Evolutionary conservation across 305 asterid genomes (phyloP), one percentile per base, ranked within the genome.

Genomic region (Rubia balearica): DNA sequence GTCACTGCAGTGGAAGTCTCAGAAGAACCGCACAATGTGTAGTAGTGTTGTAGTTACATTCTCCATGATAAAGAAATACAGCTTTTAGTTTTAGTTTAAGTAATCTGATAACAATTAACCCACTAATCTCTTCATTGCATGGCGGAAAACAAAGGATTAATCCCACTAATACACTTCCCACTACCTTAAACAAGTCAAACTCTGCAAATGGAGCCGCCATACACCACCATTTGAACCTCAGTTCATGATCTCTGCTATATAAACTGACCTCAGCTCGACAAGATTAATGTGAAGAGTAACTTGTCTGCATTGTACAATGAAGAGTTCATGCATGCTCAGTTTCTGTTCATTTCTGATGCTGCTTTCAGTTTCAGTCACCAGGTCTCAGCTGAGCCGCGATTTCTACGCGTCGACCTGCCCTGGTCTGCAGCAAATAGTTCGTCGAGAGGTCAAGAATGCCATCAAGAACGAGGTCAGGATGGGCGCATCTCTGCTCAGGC

Each of bases 401-500:
- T 91, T 78, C 65, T 91, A 89, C 76, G 43, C 89, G 11, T 75
- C 63, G 56, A 71, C 77, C 22, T 91, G 97, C 71, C 92, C 97
- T 0, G 76, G 74, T 78, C 69, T 90, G 68, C 66, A 71, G 6
- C 71, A n/a, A 67, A 71, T 87, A 38, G 88, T 85, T 2, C 84
- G 96, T 21, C 77, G 8, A 74, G 92, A 83, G 77, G 87, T 89
- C 40, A 73, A 6, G 36, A 87, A 77, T 10, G 95, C 96, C 13
- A 66, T 89, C 68, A 86, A 57, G 88, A 78, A 43, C 64, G 97
- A 91, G 79, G 86, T 79, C 79, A 83, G 96, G 76, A 89, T 89
- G 89, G 97, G 95, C 1, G 97, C 95, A 59, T 90, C 97, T 73
- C 69, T 89, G 84, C 83, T 90, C 69, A 84, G 96, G 43, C 96